Evolutionary conservation across 2,329 filamentous ascomycete genomes (phyloP), one percentile per base, ranked within the genome.

Genomic region (Bretziella fagacearum): DNA sequence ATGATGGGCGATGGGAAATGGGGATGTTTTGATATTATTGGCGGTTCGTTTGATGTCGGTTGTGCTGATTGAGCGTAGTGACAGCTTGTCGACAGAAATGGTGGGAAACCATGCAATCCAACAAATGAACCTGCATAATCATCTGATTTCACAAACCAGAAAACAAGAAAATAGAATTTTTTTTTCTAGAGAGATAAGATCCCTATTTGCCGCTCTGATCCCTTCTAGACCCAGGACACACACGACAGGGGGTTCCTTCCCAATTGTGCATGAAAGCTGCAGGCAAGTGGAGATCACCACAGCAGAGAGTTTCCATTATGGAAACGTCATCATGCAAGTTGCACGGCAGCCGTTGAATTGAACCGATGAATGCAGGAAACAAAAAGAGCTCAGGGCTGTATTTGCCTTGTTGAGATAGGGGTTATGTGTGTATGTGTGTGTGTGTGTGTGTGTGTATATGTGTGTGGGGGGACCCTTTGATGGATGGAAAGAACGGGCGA

Each of bases 11-110:
- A 10, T 22, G 27, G 6, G 27, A 30, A 20, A 43, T 43, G 15
- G n/a, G 7, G 35, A 39, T 39, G 35, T 20, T 39, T 39, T 20
- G 18, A 39, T 39, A 20, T n/a, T 39, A 39, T 39, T 39, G 35
- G 35, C 20, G 11, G 33, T 11, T 3, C 18, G 13, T n/a, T 36
- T 36, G 11, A 36, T 36, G 33, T n/a, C 11, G 33, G 33, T 36
- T 13, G 33, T 15, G n/a, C 13, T 7, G 4, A n/a, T 15, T 36
- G 11, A 7, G 15, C n/a, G n/a, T n/a, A n/a, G n/a, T n/a, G n/a
- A n/a, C n/a, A n/a, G n/a, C n/a, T n/a, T n/a, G n/a, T n/a, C n/a
- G n/a, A n/a, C n/a, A n/a, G n/a, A n/a, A n/a, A n/a, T n/a, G n/a
- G n/a, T n/a, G n/a, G n/a, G n/a, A n/a, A n/a, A n/a, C n/a, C n/a